Base-by-base conservation (phyloP, 2,329 filamentous ascomycete species). In the Venturia effusa region DNA sequence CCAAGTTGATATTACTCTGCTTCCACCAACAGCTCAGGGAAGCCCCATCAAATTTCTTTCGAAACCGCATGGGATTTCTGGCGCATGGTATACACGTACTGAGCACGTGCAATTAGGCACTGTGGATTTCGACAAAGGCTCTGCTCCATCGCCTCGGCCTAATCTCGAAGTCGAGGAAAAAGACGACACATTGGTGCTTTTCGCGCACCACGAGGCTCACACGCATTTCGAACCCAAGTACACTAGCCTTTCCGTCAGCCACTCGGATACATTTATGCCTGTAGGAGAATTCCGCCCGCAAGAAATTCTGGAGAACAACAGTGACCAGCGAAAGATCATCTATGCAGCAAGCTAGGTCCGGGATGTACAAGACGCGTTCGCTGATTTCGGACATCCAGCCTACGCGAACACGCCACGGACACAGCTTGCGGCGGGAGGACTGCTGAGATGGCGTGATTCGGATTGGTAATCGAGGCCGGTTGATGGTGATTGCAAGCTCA, bases 11-110 rank as follows among this genome's bases (percentile, higher is more conserved):
- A 57, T 63, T 17, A 17, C 43, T 39, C 30, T 34, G 15, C 43
- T 19, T 27, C 15, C 40, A n/a, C 51, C 54, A 8, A 59, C 62
- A 22, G 15, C 51, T 13, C 39, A 59, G 22, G 62, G 62, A 15
- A 41, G 39, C 37, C 10, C 62, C 8, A 39, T 64, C 24, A 59
- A 55, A 4, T 64, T 59, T n/a, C 39, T 59, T n/a, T 55, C 41
- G 7, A 64, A 64, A 34, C 62, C 62, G 30, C 27, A 32, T 60
- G 62, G 62, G 17, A 11, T 32, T 32, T n/a, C 61, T n/a, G 62
- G 54, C 10, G n/a, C 48, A 3, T 64, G 62, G 62, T 39, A 60
- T 27, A 15, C 19, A 32, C 32, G 51, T 13, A 60, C 51, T 41
- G 62, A 64, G 40, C 22, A 55, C 15, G 41, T 64, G 34, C 22